These are phyloP conservation scores for Kentomonas sorsogonicus DNA, from an alignment of 208 protist species.

Conservation along the genomic window DNA sequence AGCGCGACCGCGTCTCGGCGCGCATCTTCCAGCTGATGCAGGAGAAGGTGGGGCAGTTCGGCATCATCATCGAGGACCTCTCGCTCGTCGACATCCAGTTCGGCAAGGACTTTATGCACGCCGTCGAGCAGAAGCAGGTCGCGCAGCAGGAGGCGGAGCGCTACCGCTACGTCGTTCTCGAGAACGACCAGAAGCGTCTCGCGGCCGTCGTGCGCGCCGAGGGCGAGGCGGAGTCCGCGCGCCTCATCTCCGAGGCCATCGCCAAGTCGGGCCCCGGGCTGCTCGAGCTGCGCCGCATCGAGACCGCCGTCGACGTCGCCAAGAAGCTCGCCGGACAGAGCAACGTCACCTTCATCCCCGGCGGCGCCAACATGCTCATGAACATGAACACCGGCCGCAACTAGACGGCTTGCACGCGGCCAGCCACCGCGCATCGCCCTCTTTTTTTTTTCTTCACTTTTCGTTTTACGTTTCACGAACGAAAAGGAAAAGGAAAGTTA, in stretches of 20 bases:
- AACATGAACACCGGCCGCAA: constrained; percentile 21
- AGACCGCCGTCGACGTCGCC: constrained; percentile 95
- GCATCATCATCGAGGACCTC: constrained; percentile 96
- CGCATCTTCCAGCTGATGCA: constrained; percentile 91
- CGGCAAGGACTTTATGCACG: constrained; percentile 92
- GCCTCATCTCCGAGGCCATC: constrained; percentile 89
- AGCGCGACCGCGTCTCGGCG: constrained; percentile 92
- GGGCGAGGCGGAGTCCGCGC: constrained; percentile 92
- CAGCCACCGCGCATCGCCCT: background rate
- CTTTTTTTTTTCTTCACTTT: constrained; percentile 5
- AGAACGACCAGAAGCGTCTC: constrained; percentile 92
- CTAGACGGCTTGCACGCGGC: background rate
- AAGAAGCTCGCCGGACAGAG: constrained; percentile 66
- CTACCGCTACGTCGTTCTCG: constrained; percentile 93
- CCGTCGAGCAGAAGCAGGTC: constrained; percentile 97
- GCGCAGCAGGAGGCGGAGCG: constrained; percentile 96
- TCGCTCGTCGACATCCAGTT: constrained; percentile 97
- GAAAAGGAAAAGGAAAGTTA: no score
- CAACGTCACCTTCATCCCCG: constrained; percentile 85
- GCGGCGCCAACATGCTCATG: constrained; percentile 62
- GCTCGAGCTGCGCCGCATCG: constrained; percentile 94
- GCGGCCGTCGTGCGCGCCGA: constrained; percentile 93
- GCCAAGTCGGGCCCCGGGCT: constrained; percentile 69
- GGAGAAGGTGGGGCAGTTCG: constrained; percentile 95
- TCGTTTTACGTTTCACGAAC: background rate